phyloP scores from a whole-genome alignment of 345 rosid genomes.

The Brassica rapa region DNA sequence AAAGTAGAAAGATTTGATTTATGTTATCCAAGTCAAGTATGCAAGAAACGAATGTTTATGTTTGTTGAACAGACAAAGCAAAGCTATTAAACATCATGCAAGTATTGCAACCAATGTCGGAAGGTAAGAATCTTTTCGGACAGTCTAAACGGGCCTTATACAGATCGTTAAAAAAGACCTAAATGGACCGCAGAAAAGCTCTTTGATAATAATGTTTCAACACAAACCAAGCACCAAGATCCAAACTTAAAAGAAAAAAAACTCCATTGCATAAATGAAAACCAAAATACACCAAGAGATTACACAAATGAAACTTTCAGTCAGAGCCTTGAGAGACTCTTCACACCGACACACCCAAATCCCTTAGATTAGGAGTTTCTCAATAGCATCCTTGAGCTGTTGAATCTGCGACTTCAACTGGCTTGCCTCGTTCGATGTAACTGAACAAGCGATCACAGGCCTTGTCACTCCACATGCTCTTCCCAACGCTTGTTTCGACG shows the following conservation, averaged over 20 bases:
- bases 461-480: constrained; percentile 92
- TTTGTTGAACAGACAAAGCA: constrained; percentile 34
- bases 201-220: not conserved
- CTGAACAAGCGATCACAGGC: constrained; percentile 84
- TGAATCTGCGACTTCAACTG: constrained; percentile 82
- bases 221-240: constrained; percentile 8
- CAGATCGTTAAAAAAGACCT: not conserved
- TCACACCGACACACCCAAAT: constrained; percentile 55
- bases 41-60: constrained; percentile 33
- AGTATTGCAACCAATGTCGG: not conserved
- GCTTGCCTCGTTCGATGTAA: constrained; percentile 70
- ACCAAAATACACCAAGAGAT: not conserved
- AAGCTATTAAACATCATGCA: constrained; percentile 7
- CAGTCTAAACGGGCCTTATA: not conserved
- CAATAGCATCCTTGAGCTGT: constrained; percentile 85
- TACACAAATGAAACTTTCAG: constrained; percentile 39
- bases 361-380: constrained; percentile 73
- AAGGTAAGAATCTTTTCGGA: constrained; percentile 19
- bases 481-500: constrained; percentile 84
- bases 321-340: constrained; percentile 73
- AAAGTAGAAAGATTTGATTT: not conserved
- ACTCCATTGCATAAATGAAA: constrained; percentile 2
- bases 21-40: not conserved
- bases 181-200: not conserved
- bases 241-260: not conserved